Evolutionary conservation across 306 rosid genomes (phyloP), one percentile per base, ranked within the genome.

Genomic region (Cucurbita ficifolia): DNA sequence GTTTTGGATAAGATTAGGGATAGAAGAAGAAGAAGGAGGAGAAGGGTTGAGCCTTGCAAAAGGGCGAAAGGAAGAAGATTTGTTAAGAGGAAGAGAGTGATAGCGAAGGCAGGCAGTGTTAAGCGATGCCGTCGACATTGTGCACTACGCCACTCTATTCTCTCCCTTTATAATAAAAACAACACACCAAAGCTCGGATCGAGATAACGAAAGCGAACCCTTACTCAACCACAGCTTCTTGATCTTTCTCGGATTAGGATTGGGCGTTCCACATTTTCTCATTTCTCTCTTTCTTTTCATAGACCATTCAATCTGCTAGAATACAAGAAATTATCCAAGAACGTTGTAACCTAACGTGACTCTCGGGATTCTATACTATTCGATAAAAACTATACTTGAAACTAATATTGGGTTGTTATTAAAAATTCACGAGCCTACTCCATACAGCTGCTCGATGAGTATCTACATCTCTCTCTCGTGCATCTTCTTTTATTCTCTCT

Each of bases 101-200:
- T 91, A 85, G 82, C 86, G 79, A 22, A 88, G 80, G 60, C 84
- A 82, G 10, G 36, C 19, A 10, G 83, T 77, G 89, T 90, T 89
- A 55, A 87, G 79, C 21, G 97, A 77, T 80, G 96, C 78, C 50
- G 92, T 68, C 80, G 98, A 89, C 99, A 94, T 91, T 78, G 87
- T 79, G 82, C 84, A 70, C 43, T 4, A 64, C 8, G 24, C 79
- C 74, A 73, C 73, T 40, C 42, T 42, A 7, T 40, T 48, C 2
- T 49, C 43, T 62, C 38, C 36, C 77, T 86, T 83, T 86, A 78
- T 56, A 55, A 48, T 11, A 43, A 62, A 3, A 14, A 1, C 18
- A 53, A 16, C 58, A 1, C 11, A 42, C 6, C 8, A 8, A 0
- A 42, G 1, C 16, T 12, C 48, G 17, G 0, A 3, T 11, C 10